Base-by-base conservation (phyloP, 495 filamentous ascomycete genomes). In the Poronia punctata region DNA sequence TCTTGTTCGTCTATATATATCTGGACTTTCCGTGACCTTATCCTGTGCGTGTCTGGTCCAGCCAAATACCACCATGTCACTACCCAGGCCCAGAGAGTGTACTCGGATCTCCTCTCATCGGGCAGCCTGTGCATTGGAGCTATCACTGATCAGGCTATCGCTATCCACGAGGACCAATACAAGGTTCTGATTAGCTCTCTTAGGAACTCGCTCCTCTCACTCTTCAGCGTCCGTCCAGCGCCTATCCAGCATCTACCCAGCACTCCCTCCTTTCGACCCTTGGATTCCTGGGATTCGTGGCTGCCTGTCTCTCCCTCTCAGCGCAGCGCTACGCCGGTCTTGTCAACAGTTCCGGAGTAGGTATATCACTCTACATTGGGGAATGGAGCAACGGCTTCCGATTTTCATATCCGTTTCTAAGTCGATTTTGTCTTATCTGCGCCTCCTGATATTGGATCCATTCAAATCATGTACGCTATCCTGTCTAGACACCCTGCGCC, bases 401-500 rank as follows among this genome's bases (percentile, higher is more conserved):
- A 23, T 24, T 36, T 44, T 36, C 35, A 18, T 18, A 37, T 43
- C 25, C 34, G 26, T 37, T 33, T 45, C 27, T 38, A 26, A 35
- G 29, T 17, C 35, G 17, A 29, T 14, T 21, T 18, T 18, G 42
- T 38, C 26, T 45, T 21, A 37, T 37, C 26, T 19, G 34, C 34
- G 25, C 12, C 36, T 43, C 44, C 40, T 33, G 27, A 40, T n/a
- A n/a, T n/a, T n/a, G n/a, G n/a, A n/a, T n/a, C n/a, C 43, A 56
- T 31, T 38, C 31, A 34, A 43, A 45, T 35, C 24, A 19, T 26
- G n/a, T 12, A 24, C 15, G 11, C 33, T 35, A 19, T n/a, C 26
- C 41, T 38, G 19, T 36, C 25, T 31, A 29, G 14, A 38, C 14
- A 32, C 20, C 34, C 42, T 38, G 27, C 42, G 42, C 42, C 32